Evolutionary conservation across 163 green algal genomes (phyloP).

Genomic region (Chlorella variabilis): DNA sequence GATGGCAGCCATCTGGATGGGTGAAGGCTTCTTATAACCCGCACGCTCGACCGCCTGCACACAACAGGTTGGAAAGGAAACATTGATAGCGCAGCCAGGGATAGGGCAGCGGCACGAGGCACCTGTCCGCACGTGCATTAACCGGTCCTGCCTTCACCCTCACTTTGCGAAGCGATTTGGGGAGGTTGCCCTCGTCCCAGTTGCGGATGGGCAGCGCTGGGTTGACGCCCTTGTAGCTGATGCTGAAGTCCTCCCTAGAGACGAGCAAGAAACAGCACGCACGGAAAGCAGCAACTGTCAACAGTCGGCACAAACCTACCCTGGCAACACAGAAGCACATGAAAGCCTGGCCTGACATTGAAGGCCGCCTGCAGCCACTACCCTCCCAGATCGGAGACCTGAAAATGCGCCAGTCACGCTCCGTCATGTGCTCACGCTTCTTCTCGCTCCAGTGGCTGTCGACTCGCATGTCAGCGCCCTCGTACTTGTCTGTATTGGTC

Average conservation of each 20-base stretch:
- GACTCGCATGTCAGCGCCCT: constrained; percentile 71
- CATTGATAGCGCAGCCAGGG: too few species aligned
- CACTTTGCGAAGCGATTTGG: constrained; percentile 73
- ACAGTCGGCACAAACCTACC: too few species aligned
- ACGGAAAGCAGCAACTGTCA: too few species aligned
- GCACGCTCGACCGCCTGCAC: constrained; percentile 82
- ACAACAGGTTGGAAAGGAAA: background rate
- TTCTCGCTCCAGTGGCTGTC: constrained; percentile 94
- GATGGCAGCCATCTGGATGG: constrained; percentile 98
- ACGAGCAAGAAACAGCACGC: background rate
- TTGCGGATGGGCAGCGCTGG: constrained; percentile 82
- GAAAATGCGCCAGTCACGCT: constrained; percentile 99
- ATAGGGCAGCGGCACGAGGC: too few species aligned
- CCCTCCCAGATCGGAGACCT: background rate
- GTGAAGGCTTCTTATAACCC: constrained; percentile 94
- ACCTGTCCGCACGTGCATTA: too few species aligned
- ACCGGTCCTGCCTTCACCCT: background rate
- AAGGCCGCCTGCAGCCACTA: background rate
- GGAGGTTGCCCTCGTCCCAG: constrained; percentile 90
- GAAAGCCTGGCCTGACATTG: too few species aligned
- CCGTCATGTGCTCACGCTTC: constrained; percentile 83
- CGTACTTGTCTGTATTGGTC: constrained; percentile 69
- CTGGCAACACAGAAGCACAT: too few species aligned
- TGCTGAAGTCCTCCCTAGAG: constrained; percentile 96
- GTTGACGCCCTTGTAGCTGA: constrained; percentile 85